These are phyloP conservation scores for Cicer yamashitae DNA, from an alignment of 306 rosid genomes.

Conservation along the genomic window DNA sequence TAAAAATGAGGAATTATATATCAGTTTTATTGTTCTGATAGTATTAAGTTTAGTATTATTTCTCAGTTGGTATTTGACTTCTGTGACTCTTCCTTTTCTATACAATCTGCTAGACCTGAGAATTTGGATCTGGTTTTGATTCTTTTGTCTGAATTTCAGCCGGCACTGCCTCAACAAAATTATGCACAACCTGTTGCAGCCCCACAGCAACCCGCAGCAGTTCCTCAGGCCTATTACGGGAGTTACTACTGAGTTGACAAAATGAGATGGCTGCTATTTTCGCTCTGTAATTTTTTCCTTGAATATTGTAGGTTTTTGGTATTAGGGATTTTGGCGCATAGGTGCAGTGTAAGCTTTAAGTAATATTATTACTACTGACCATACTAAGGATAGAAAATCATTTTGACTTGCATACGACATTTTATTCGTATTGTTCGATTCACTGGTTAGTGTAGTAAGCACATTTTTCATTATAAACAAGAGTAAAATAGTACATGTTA, in stretches of 20 bases:
- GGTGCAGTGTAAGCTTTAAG: conserved; percentile 44
- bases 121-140: not conserved
- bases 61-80: conserved; percentile 1
- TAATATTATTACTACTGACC: not conserved
- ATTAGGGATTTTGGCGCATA: conserved; percentile 41
- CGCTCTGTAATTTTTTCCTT: conserved; percentile 45
- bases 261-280: conserved; percentile 41
- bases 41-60: not conserved
- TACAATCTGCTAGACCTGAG: not conserved
- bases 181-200: conserved; percentile 75
- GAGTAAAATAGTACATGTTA: too few species aligned
- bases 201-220: conserved; percentile 82
- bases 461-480: not conserved
- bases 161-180: conserved; percentile 66
- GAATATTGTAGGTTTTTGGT: conserved; percentile 31
- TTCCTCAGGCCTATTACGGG: conserved; percentile 85
- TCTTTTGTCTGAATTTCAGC: conserved; percentile 54
- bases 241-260: conserved; percentile 64
- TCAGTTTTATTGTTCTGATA: not conserved
- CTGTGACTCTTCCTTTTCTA: not conserved
- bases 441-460: not conserved
- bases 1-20: not conserved
- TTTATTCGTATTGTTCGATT: not conserved
- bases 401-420: conserved; percentile 8
- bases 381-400: conserved; percentile 32